Base-by-base conservation (phyloP, 352 stramenopile species). In the Phytophthora cactorum region DNA sequence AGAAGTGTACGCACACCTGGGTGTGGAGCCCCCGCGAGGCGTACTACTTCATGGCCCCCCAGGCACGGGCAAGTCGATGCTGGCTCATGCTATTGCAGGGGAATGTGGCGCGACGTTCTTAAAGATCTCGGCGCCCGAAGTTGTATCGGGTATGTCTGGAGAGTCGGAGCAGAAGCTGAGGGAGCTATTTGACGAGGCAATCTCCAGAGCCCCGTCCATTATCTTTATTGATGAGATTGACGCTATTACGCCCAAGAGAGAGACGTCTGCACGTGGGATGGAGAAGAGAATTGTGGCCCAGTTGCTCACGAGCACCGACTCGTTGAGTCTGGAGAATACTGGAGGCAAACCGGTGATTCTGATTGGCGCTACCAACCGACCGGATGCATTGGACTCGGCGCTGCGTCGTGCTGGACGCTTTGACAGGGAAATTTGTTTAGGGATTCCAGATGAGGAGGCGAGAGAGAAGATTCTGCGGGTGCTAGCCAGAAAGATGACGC, bases 141-240 rank as follows among this genome's bases (percentile, higher is more conserved):
- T 98, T 31, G 93, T 98, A 11, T 97, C 88, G n/a, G 95, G 93
- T 41, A 98, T 98, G 94, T 97, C 90, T 28, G 95, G 95, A 25
- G 85, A 93, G 63, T 95, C 84, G 31, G 84, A 94, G 71, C 86
- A 94, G 66, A 96, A 96, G 71, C 68, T 98, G 32, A 78, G 92
- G 12, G 84, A 93, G 41, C 72, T 97, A n/a, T 99, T 99, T 72
- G 95, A 99, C 63, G 93, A 99, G 70, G 96, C 97, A 0, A 88
- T 98, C 51, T 88, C 77, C 41, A 97, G 98, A 52, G 94, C 92
- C 52, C 97, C 91, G 62, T 95, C 97, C 7, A 98, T 99, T 72
- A 93, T 99, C 60, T 99, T 99, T 73, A 98, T 99, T 67, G 97
- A 99, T 65, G 96, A 99, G 72, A 96, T 99, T 74, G 96, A 99